These are phyloP conservation scores for Leishmania arabica DNA, from an alignment of 208 protist species.

Conservation along the genomic window DNA sequence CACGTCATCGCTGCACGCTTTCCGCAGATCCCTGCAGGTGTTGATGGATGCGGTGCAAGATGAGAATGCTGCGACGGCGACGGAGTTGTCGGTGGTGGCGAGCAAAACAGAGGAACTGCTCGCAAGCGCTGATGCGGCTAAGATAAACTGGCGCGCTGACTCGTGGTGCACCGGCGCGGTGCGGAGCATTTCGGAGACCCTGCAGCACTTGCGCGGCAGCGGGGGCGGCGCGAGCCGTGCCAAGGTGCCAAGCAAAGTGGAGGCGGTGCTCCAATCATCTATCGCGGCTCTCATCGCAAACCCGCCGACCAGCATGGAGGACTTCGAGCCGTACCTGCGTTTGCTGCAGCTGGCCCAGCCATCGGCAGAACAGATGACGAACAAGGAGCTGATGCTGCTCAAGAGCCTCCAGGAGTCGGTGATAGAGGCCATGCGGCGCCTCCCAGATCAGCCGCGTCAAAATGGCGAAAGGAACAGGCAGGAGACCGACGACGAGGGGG, in stretches of 20 bases:
- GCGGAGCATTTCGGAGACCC: slow-evolving; percentile 11
- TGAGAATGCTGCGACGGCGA: neutral
- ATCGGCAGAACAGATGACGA: slow-evolving; percentile 32
- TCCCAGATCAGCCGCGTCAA: slow-evolving; percentile 6
- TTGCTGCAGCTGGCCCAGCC: slow-evolving; percentile 39
- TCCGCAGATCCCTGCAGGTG: slow-evolving; percentile 24
- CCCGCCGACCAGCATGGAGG: slow-evolving; percentile 32
- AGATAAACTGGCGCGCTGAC: slow-evolving; percentile 25
- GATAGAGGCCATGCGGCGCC: slow-evolving; percentile 18
- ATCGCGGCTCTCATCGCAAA: slow-evolving; percentile 8
- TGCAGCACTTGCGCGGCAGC: slow-evolving; percentile 12
- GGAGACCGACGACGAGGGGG: slow-evolving; percentile 2
- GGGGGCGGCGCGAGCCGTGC: neutral
- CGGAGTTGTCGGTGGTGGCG: slow-evolving; percentile 18
- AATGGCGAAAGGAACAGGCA: slow-evolving; percentile 9
- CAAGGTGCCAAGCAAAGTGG: slow-evolving; percentile 19
- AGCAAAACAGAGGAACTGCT: slow-evolving; percentile 29
- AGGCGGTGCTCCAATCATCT: slow-evolving; percentile 24
- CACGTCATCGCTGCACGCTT: slow-evolving; percentile 6
- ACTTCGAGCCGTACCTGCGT: slow-evolving; percentile 44
- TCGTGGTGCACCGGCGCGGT: slow-evolving; percentile 9
- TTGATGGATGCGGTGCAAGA: slow-evolving; percentile 14
- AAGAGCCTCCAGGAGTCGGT: slow-evolving; percentile 53
- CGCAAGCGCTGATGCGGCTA: slow-evolving; percentile 15
- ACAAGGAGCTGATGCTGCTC: slow-evolving; percentile 37